Evolutionary conservation across 805 yeast genomes (phyloP).

Genomic region (Candida xyloterini): DNA sequence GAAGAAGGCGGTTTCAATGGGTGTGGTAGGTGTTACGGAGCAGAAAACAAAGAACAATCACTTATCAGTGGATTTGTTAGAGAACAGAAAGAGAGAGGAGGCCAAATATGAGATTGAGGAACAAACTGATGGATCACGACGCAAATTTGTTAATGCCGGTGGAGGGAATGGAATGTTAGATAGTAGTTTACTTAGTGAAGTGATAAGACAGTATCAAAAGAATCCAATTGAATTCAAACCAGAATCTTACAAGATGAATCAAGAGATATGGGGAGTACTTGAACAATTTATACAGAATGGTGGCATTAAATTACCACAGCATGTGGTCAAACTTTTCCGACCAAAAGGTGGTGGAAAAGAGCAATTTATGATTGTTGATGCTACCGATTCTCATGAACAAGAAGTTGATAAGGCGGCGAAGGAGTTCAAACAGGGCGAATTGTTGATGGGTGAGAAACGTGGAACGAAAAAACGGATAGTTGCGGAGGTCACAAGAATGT

Average conservation of each 20-base stretch:
- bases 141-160: background rate
- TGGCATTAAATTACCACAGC: background rate
- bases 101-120: background rate
- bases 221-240: background rate
- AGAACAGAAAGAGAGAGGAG: background rate
- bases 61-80: background rate
- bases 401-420: constrained; percentile 5
- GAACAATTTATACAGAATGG: background rate
- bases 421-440: constrained; percentile 3
- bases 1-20: constrained; percentile 12
- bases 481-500: constrained; percentile 12
- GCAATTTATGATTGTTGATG: constrained; percentile 24
- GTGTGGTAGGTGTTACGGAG: background rate
- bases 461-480: background rate
- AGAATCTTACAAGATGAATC: background rate
- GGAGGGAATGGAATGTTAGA: background rate
- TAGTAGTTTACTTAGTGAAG: background rate
- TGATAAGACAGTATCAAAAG: background rate
- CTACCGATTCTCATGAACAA: constrained; percentile 19
- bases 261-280: background rate
- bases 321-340: background rate
- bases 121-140: background rate
- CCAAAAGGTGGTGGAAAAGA: constrained; percentile 9
- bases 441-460: background rate
- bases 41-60: background rate